Evolutionary conservation across 208 protist genomes (phyloP).

Genomic region (Angomonas deanei): DNA sequence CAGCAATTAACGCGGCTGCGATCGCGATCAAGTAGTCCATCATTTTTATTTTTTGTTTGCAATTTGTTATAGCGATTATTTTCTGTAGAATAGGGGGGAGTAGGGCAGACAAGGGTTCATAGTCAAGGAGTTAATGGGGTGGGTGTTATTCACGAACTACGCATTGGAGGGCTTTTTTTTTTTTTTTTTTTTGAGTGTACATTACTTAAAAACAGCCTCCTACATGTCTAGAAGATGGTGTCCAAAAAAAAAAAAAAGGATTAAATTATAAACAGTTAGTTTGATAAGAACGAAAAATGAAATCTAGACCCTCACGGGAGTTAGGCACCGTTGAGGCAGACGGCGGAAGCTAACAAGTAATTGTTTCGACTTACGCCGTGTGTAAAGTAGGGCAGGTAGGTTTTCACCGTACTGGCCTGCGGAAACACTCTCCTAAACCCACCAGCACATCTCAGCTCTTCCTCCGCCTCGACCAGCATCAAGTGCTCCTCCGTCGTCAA

Average conservation of each 20-base stretch:
- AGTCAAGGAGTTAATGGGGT: no score
- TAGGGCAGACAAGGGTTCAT: no score
- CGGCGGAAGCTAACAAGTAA: slow-evolving; percentile 70
- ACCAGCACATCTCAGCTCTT: slow-evolving; percentile 74
- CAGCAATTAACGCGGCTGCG: slow-evolving; percentile 42
- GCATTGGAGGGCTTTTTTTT: no score
- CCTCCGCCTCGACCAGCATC: slow-evolving; percentile 76
- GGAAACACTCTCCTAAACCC: slow-evolving; percentile 83
- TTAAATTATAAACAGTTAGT: neutral
- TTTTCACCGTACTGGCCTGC: slow-evolving; percentile 32
- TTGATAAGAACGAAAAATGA: slow-evolving; percentile 4
- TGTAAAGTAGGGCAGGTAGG: slow-evolving; percentile 73
- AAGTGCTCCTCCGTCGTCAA: slow-evolving; percentile 51
- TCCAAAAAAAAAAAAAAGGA: slow-evolving; percentile 6
- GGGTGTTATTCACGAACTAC: no score
- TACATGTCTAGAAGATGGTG: no score
- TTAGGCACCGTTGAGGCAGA: no score
- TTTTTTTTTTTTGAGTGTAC: no score
- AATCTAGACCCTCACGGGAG: slow-evolving; percentile 14
- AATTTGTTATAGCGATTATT: no score
- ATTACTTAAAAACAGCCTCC: no score
- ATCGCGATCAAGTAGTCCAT: slow-evolving; percentile 71
- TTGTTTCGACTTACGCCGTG: slow-evolving; percentile 81
- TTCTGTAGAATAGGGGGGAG: no score
- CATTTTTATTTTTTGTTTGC: slow-evolving; percentile 17